These are phyloP conservation scores for Tuctoria greenei DNA, from an alignment of 176 grass and related monocot species.

Conservation along the genomic window DNA sequence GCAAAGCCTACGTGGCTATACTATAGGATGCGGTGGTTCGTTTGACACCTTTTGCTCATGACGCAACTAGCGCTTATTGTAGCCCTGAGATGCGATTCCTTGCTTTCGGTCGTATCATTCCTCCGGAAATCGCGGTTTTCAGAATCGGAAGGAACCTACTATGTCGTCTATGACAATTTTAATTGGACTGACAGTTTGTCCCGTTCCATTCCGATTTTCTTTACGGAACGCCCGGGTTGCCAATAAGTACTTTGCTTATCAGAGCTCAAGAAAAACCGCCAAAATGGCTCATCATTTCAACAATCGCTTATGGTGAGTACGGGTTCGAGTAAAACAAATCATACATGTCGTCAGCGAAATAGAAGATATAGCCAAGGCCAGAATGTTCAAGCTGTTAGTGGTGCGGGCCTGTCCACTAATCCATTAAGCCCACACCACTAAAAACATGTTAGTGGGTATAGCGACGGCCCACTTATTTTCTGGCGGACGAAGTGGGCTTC, in stretches of 20 bases:
- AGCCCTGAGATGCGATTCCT: not conserved
- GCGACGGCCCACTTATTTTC: too few relatives aligned
- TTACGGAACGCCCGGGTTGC: not conserved
- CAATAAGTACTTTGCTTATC: not conserved
- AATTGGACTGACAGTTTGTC: not conserved
- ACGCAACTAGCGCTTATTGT: conserved; percentile 3
- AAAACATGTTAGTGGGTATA: too few relatives aligned
- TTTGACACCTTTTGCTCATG: not conserved
- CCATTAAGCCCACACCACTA: too few relatives aligned
- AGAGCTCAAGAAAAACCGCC: not conserved
- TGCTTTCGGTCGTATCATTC: conserved; percentile 32
- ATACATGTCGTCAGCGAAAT: conserved; percentile 7
- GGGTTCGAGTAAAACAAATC: not conserved
- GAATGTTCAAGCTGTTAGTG: too few relatives aligned
- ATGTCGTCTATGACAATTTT: not conserved
- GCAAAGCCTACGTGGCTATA: conserved; percentile 19
- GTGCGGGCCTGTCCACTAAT: too few relatives aligned
- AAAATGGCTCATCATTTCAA: not conserved
- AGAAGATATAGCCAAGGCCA: not conserved
- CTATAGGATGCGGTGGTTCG: not conserved
- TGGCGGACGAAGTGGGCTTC: too few relatives aligned
- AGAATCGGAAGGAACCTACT: not conserved
- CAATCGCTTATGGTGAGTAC: not conserved
- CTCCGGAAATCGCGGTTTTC: conserved; percentile 41
- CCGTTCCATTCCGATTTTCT: not conserved